phyloP scores from a whole-genome alignment of 495 filamentous ascomycete species.

The Friedmanniomyces simplex region DNA sequence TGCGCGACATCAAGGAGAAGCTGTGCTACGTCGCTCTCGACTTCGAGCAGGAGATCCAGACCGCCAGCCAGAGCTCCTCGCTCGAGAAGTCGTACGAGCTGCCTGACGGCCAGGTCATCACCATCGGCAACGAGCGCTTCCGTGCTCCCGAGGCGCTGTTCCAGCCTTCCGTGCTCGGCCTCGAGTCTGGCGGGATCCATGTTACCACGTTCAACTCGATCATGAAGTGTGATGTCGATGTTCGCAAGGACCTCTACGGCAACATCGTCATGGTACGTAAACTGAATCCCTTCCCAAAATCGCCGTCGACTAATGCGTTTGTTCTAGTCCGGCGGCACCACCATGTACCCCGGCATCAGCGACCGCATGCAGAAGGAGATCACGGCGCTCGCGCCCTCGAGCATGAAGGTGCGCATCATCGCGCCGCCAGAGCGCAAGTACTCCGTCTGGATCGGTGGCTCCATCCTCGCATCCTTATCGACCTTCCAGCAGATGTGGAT shows the following conservation, averaged over 20 bases:
- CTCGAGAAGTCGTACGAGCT: slow-evolving; percentile 99
- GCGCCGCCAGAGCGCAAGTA: slow-evolving; percentile 69
- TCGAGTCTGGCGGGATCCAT: slow-evolving; percentile 97
- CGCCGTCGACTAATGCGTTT: slow-evolving; percentile 14
- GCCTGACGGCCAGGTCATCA: slow-evolving; percentile 99
- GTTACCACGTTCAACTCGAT: slow-evolving; percentile 99
- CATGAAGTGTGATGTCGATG: slow-evolving; percentile 99
- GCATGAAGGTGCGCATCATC: slow-evolving; percentile 77
- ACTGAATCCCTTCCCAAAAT: background rate
- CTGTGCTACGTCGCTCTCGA: slow-evolving; percentile 98
- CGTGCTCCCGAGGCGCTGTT: slow-evolving; percentile 98
- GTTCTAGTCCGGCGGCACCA: slow-evolving; percentile 88
- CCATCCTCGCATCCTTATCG: slow-evolving; percentile 95
- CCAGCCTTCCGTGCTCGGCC: slow-evolving; percentile 95
- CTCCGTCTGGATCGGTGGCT: slow-evolving; percentile 99
- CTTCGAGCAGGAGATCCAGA: slow-evolving; percentile 99
- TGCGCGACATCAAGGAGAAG: slow-evolving; percentile 99
- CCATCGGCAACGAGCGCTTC: slow-evolving; percentile 99
- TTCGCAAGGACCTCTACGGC: slow-evolving; percentile 98
- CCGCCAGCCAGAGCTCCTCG: slow-evolving; percentile 92
- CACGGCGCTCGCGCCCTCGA: slow-evolving; percentile 95
- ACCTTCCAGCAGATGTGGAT: slow-evolving; percentile 99
- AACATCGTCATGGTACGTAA: slow-evolving; percentile 95
- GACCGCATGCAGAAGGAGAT: slow-evolving; percentile 99
- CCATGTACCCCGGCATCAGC: slow-evolving; percentile 99